Evolutionary conservation across 257 asterid genomes (phyloP), one percentile per base, ranked within the genome.

Genomic region (Jasminum sambac): DNA sequence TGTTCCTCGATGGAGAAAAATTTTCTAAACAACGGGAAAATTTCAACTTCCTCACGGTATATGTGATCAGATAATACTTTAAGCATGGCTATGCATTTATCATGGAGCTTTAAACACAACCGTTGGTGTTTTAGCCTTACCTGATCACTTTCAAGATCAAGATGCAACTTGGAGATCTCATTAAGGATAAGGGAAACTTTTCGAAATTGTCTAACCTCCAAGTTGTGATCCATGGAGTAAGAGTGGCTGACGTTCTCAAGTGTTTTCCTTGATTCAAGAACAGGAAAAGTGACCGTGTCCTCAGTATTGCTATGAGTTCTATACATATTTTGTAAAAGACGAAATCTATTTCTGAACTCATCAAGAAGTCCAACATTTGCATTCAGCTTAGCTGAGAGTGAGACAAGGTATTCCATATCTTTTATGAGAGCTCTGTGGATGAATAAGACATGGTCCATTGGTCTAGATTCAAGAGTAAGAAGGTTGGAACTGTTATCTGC

Each of bases 251-350:
- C 62, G 72, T 88, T 89, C 70, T 75, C 87, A 65, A 84, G 87
- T 38, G 84, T 87, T 24, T 83, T 94, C 89, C 82, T 92, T 14
- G 88, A 83, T 72, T 92, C 98, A 72, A 89, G 80, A 69, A 91
- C 90, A 11, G 98, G 98, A 76, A 92, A 92, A 63, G 82, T 81
- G 74, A 87, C 76, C 72, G 82, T 89, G 72, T 86, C 95, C 79
- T 91, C 96, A 6, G 91, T 80, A 72, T 74, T 76, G 68, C 92
- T 88, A 71, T 91, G 97, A 69, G 77, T 39, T 66, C 84, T 84
- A 65, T 86, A 88, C 58, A 92, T 78, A 73, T 67, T 76, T 40
- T 74, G 84, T 59, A 92, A 40, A 63, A 74, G 78, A 37, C 81
- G 73, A 79, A 88, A 88, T 52, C 81, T 73, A 39, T 72, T 85